These are phyloP conservation scores for Ciborinia camelliae DNA, from an alignment of 2,329 filamentous ascomycete genomes.

Conservation along the genomic window DNA sequence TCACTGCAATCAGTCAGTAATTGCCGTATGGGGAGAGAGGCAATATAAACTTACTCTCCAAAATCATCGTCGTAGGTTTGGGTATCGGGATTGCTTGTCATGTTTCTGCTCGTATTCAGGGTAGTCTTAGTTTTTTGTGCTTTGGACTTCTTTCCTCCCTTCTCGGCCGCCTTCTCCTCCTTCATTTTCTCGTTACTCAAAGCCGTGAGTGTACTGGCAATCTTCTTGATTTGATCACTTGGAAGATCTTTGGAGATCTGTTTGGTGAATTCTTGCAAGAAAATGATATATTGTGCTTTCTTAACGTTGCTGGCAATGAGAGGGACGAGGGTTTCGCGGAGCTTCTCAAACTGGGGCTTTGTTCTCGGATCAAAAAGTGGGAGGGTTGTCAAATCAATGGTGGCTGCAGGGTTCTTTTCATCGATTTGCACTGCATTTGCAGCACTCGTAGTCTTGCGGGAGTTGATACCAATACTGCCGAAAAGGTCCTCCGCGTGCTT, in stretches of 20 bases:
- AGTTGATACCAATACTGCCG: constrained; percentile 65
- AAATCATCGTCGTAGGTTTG: constrained; percentile 78
- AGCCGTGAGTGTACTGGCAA: constrained; percentile 81
- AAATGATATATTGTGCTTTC: constrained; percentile 86
- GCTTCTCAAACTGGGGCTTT: constrained; percentile 77
- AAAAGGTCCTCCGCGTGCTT: constrained; percentile 90
- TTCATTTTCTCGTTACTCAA: constrained; percentile 97
- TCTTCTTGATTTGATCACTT: constrained; percentile 95
- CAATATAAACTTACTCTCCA: constrained; percentile 66
- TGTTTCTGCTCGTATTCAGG: constrained; percentile 61
- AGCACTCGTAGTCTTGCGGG: constrained; percentile 64
- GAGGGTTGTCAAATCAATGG: constrained; percentile 76
- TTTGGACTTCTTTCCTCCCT: constrained; percentile 95
- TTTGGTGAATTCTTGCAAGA: constrained; percentile 88
- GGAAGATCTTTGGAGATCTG: constrained; percentile 81
- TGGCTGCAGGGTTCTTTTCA: constrained; percentile 67
- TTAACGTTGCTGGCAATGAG: constrained; percentile 71
- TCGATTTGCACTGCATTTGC: constrained; percentile 67
- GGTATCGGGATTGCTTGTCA: constrained; percentile 62
- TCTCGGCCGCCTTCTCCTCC: constrained; percentile 92
- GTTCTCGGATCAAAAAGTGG: constrained; percentile 85
- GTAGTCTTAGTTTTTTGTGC: constrained; percentile 92
- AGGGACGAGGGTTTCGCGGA: constrained; percentile 76
- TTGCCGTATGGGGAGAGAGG: background rate
- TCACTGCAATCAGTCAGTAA: constrained; percentile 47